Evolutionary conservation across 106 monocot species (phyloP), one percentile per base, ranked within the genome.

Genomic region (Amphibolis antarctica): DNA sequence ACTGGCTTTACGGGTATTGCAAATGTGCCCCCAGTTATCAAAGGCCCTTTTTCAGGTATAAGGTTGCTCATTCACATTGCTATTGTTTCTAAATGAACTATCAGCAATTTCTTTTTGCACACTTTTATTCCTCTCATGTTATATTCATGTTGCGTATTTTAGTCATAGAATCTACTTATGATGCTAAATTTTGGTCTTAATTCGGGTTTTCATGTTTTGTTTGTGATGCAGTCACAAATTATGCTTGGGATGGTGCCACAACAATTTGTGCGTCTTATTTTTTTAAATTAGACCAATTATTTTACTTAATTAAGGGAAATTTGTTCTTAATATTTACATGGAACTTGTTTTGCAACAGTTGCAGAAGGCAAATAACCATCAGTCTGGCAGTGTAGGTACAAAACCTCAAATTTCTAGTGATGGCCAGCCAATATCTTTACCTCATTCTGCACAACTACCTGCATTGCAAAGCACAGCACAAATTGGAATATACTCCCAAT

Each of bases 11-110:
- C 84, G 82, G 49, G 71, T 90, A 2, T 44, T 87, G 60, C 81
- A 87, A 72, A 60, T 63, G 13, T 71, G 46, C 76, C 66, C 82
- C 45, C 84, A 80, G 28, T 68, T 98, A 28, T 54, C 70, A 21
- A 98, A 84, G 73, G 90, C 90, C 64, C 74, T 98, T 43, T 98
- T 98, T 70, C 89, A 96, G 96, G 96, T 96, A 53, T 19, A 61
- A 42, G 31, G 36, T 36, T 36, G 7, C 27, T 27, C 28, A 30
- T 51, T 65, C 17, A 29, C 53, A 21, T 11, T 53, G 28, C 22
- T 18, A 53, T 25, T 42, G 20, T 15, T 13, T 42, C 20, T 36
- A 25, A 55, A 55, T 55, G 11, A 14, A 21, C 55, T 55, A 24
- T 55, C 22, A 24, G 22, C 22, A 24, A 4, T 27, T 55, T 25